Evolutionary conservation across 164 flowering plant species (phyloP).

Genomic region (Magnolia officinalis): DNA sequence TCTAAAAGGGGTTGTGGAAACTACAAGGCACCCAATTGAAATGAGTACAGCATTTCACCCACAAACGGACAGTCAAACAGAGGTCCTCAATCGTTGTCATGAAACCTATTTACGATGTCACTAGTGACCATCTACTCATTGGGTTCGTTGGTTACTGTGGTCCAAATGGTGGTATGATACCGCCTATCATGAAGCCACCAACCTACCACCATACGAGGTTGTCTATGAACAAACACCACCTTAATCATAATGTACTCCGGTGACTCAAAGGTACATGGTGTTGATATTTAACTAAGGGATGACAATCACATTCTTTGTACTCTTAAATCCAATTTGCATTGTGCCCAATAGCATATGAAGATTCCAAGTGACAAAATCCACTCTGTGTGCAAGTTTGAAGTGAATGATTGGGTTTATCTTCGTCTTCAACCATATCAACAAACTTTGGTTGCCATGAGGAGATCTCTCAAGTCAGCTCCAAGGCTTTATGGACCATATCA

Average conservation of each 20-base stretch:
- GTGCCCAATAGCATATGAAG: background rate
- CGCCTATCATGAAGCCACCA: background rate
- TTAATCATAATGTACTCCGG: background rate
- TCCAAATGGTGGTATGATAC: constrained; percentile 8
- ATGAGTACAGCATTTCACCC: background rate
- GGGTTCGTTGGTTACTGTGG: constrained; percentile 4
- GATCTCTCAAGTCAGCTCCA: background rate
- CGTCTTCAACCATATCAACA: background rate
- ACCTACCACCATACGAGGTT: background rate
- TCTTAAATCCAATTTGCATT: background rate
- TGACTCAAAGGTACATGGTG: background rate
- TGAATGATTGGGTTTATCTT: background rate
- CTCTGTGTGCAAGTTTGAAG: background rate
- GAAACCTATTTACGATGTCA: constrained; percentile 8
- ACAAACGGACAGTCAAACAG: constrained; percentile 3
- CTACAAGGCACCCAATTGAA: background rate
- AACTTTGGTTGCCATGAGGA: background rate
- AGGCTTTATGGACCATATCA: background rate
- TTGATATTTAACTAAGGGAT: background rate
- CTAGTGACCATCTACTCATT: background rate
- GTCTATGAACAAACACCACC: background rate
- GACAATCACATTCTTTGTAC: background rate
- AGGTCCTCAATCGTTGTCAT: constrained; percentile 1
- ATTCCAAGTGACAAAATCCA: background rate
- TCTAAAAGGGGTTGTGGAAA: constrained; percentile 1